Conservation (phyloP, 176 grass and related monocot species). For the Avena eriantha region DNA sequence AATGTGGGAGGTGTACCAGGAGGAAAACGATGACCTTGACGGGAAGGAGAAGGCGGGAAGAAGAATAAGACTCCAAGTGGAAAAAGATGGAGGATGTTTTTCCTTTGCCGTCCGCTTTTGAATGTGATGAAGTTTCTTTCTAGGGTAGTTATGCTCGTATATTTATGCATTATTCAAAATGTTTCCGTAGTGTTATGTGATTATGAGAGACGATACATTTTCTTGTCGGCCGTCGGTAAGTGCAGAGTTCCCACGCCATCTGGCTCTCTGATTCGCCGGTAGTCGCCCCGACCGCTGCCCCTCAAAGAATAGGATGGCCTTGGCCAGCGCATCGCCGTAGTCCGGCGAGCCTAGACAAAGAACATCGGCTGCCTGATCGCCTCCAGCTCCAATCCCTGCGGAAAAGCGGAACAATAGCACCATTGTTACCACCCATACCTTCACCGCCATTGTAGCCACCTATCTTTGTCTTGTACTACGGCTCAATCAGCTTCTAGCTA, state of each 20-base stretch:
- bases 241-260: conserved; percentile 59
- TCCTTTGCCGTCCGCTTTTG: neutral
- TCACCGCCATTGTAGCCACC: conserved; percentile 23
- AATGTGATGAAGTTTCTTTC: neutral
- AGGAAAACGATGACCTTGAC: no score
- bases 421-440: conserved; percentile 35
- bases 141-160: neutral
- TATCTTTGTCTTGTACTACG: neutral
- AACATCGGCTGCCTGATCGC: neutral
- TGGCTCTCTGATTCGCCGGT: conserved; percentile 46
- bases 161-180: neutral
- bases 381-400: conserved; percentile 18
- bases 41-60: no score
- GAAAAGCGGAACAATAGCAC: conserved; percentile 18
- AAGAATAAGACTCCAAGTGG: no score
- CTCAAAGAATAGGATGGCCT: conserved; percentile 66
- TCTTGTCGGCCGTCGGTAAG: conserved; percentile 52
- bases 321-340: conserved; percentile 48
- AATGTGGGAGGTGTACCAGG: neutral
- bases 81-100: no score
- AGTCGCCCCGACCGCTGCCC: conserved; percentile 59
- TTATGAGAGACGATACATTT: conserved; percentile 36
- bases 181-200: neutral
- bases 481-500: neutral
- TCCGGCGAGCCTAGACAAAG: conserved; percentile 37